These are phyloP conservation scores for Monocercomonoides exilis DNA, from an alignment of 78 protist species.

Conservation along the genomic window DNA sequence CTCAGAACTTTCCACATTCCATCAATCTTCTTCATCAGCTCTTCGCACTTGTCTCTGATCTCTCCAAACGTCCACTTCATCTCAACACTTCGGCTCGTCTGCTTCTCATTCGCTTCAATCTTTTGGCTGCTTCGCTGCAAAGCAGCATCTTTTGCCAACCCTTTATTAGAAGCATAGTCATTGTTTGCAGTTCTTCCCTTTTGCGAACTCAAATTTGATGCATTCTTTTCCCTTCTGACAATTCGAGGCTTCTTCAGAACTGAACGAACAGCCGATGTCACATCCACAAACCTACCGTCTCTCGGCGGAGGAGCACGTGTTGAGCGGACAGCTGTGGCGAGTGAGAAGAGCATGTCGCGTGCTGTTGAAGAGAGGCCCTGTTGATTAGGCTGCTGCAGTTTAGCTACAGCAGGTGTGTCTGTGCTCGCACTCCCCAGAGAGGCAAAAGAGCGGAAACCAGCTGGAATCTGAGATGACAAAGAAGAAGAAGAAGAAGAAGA, in stretches of 20 bases:
- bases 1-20: neutral
- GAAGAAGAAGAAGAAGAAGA: no score
- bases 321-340: neutral
- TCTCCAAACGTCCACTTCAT: neutral
- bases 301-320: neutral
- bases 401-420: no score
- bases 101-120: neutral
- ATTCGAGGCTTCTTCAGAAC: neutral
- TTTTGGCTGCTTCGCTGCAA: neutral
- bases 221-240: neutral
- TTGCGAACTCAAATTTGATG: no score
- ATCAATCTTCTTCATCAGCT: neutral
- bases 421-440: no score
- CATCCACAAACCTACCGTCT: neutral
- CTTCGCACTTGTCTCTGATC: neutral
- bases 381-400: no score
- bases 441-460: no score
- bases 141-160: no score
- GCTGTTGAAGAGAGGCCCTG: no score
- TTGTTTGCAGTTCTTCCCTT: no score
- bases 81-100: no score
- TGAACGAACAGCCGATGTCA: neutral
- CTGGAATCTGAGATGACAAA: no score
- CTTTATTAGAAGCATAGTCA: no score
- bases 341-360: neutral